A percentile compares a stretch with the other conserved stretches of the same genome.
Conservation (phyloP, 768 basidiomycete genomes). For the Kwoniella europaea region DNA sequence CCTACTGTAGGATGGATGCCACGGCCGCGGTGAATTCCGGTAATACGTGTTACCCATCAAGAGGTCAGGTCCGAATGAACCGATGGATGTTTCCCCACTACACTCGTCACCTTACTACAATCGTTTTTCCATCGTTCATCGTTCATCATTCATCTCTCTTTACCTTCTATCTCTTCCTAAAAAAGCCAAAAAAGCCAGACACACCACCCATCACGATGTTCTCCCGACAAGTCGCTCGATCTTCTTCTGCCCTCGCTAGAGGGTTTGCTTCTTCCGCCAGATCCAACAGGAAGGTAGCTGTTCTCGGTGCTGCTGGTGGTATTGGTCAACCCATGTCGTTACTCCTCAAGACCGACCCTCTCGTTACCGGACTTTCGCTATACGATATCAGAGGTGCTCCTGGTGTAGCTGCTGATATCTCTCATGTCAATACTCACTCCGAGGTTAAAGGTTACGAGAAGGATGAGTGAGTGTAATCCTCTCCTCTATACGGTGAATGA, state of each 20-base stretch:
- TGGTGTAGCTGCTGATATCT: conserved; percentile 95
- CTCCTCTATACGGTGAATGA: background rate
- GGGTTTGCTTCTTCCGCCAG: conserved; percentile 57
- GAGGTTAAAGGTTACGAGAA: conserved; percentile 65
- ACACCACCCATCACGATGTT: conserved; percentile 47
- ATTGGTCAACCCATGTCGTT: conserved; percentile 86
- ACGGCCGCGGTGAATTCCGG: conserved; percentile 17
- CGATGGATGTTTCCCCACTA: background rate
- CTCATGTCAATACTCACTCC: conserved; percentile 85
- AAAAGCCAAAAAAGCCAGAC: background rate
- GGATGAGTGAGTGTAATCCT: conserved; percentile 46
- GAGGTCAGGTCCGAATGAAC: conserved; percentile 4
- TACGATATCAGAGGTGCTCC: conserved; percentile 87
- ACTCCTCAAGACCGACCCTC: conserved; percentile 88
- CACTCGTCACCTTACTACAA: no score
- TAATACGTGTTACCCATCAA: background rate
- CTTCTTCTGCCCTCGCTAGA: conserved; percentile 42
- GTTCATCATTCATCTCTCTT: background rate
- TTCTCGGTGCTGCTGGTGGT: conserved; percentile 88
- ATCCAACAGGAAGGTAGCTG: conserved; percentile 60
- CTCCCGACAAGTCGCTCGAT: conserved; percentile 43
- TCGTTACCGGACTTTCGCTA: conserved; percentile 79
- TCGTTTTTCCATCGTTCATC: background rate
- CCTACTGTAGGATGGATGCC: background rate
- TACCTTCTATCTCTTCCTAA: conserved; percentile 1